Conservation (phyloP, 169 alveolate genomes). For the Plasmodium knowlesi region DNA sequence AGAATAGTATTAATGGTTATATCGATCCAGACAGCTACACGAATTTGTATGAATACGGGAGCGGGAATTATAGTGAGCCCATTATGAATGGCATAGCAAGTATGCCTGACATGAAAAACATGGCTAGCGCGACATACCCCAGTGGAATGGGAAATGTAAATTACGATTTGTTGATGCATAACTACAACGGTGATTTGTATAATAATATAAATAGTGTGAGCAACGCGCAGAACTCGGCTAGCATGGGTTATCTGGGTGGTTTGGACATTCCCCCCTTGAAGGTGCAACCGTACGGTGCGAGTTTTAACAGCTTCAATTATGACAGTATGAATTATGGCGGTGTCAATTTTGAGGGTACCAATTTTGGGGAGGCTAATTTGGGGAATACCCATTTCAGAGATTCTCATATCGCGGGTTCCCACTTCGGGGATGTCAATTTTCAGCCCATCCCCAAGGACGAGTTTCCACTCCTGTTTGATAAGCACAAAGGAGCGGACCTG, state of each 20-base stretch:
- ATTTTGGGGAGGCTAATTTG: background rate
- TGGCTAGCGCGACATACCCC: background rate
- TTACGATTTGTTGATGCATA: constrained; percentile 15
- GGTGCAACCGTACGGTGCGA: background rate
- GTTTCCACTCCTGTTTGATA: background rate
- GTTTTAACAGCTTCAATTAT: background rate
- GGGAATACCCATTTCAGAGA: background rate
- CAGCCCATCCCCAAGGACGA: background rate
- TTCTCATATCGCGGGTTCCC: background rate
- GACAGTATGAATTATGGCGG: background rate
- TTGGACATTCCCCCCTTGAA: background rate
- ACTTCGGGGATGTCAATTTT: constrained; percentile 1
- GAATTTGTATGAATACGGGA: constrained; percentile 19
- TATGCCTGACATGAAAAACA: background rate
- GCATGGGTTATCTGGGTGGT: background rate
- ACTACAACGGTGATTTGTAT: constrained; percentile 6
- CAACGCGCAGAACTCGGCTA: background rate
- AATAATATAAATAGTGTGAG: constrained; percentile 12
- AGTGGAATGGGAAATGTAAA: background rate
- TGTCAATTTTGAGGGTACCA: background rate
- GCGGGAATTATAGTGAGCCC: background rate
- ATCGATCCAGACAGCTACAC: constrained; percentile 18
- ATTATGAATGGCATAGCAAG: background rate
- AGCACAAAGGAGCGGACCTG: background rate
- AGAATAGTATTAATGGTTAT: background rate